These are phyloP conservation scores for Arthromyces matolae DNA, from an alignment of 768 basidiomycete species.

Conservation along the genomic window DNA sequence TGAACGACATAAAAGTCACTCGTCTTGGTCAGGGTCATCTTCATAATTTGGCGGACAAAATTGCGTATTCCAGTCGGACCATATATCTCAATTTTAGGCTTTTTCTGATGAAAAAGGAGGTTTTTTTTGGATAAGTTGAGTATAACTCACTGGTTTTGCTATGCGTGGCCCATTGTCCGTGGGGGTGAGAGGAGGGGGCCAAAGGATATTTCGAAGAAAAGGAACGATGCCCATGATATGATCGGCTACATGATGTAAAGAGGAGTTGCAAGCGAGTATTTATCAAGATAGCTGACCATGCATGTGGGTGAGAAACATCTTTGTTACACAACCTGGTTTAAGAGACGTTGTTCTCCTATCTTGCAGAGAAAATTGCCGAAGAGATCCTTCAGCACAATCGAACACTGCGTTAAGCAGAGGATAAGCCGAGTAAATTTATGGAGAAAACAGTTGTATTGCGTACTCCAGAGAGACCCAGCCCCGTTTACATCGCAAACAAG, in stretches of 20 bases:
- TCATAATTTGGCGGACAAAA: conserved; percentile 69
- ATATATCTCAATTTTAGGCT: conserved; percentile 67
- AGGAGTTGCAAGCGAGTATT: background rate
- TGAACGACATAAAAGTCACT: conserved; percentile 70
- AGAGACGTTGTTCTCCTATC: conserved; percentile 34
- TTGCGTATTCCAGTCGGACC: conserved; percentile 75
- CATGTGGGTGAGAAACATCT: conserved; percentile 84
- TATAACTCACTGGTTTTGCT: conserved; percentile 16
- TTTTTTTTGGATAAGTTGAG: no score
- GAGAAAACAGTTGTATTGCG: conserved; percentile 17
- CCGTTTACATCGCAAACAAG: conserved; percentile 57
- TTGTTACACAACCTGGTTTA: conserved; percentile 47
- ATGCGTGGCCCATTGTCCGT: conserved; percentile 8
- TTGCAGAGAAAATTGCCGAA: conserved; percentile 61
- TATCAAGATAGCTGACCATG: conserved; percentile 46
- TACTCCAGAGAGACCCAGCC: conserved; percentile 67
- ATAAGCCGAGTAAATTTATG: background rate
- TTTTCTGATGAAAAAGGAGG: no score
- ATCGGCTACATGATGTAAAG: conserved; percentile 44
- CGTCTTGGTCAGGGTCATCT: conserved; percentile 60
- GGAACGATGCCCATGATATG: conserved; percentile 75
- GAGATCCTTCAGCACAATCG: conserved; percentile 81
- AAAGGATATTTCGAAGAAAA: conserved; percentile 58
- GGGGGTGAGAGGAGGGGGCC: conserved; percentile 32
- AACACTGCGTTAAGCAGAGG: conserved; percentile 44